Evolutionary conservation across 1,284 basidiomycete genomes (phyloP).

Genomic region (Erythrobasidium hasegawianum): DNA sequence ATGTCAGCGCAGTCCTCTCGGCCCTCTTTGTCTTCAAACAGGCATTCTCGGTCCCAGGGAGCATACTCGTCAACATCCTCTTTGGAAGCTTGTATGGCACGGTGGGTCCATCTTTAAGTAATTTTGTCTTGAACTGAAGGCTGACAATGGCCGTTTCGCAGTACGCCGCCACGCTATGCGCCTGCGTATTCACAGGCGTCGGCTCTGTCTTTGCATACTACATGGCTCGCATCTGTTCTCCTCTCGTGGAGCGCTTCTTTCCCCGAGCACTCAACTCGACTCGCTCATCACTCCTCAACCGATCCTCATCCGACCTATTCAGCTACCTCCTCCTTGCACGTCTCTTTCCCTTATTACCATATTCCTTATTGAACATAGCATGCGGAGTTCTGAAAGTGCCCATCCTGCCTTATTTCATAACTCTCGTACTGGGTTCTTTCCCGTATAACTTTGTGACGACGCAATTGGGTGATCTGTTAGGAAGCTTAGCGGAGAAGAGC

Average conservation of each 20-base stretch:
- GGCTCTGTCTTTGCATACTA: slow-evolving; percentile 33
- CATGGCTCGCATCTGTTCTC: slow-evolving; percentile 32
- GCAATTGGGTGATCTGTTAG: slow-evolving; percentile 43
- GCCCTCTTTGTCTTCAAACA: slow-evolving; percentile 47
- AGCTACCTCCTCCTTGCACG: slow-evolving; percentile 44
- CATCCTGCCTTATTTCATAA: slow-evolving; percentile 44
- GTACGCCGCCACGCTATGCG: slow-evolving; percentile 33
- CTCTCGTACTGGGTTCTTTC: slow-evolving; percentile 45
- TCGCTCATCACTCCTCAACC: slow-evolving; percentile 37
- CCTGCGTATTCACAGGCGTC: slow-evolving; percentile 36
- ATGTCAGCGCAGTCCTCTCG: slow-evolving; percentile 26
- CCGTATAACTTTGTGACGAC: slow-evolving; percentile 47
- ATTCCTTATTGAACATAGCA: slow-evolving; percentile 45
- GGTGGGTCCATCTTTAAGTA: slow-evolving; percentile 6
- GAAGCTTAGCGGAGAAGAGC: slow-evolving; percentile 33
- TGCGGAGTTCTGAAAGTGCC: slow-evolving; percentile 46
- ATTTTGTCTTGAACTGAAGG: too few species aligned
- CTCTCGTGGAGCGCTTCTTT: slow-evolving; percentile 43
- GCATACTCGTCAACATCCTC: slow-evolving; percentile 45
- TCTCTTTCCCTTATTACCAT: slow-evolving; percentile 46
- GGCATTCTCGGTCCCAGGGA: slow-evolving; percentile 46
- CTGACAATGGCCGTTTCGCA: too few species aligned
- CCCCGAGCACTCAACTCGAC: slow-evolving; percentile 43
- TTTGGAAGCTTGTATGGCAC: slow-evolving; percentile 45
- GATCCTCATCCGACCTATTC: slow-evolving; percentile 40